These are phyloP conservation scores for Dimargaris cristalligena DNA, from an alignment of 192 early-diverging fungal species.

Conservation along the genomic window DNA sequence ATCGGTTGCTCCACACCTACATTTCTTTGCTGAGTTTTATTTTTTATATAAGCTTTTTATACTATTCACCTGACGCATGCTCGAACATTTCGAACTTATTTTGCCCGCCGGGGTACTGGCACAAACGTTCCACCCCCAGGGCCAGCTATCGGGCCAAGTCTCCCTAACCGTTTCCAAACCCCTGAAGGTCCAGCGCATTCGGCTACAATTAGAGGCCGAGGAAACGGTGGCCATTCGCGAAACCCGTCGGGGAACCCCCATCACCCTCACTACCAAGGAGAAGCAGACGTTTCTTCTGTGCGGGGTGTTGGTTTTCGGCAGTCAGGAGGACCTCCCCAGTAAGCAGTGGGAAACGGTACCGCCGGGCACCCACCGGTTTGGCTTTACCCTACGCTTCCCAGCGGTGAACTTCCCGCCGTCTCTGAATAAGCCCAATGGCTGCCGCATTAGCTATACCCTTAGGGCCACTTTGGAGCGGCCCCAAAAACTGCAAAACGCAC, in stretches of 20 bases:
- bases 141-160: slow-evolving; percentile 1
- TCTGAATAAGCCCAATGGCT: neutral
- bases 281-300: neutral
- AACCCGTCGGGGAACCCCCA: slow-evolving; percentile 5
- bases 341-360: slow-evolving; percentile 3
- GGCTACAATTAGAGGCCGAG: slow-evolving; percentile 7
- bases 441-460: neutral
- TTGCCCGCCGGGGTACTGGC: slow-evolving; percentile 7
- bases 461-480: slow-evolving; percentile 5
- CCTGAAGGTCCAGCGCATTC: neutral
- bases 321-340: slow-evolving; percentile 2
- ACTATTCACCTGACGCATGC: neutral
- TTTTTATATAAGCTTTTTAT: too few relatives aligned
- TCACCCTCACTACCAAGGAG: slow-evolving; percentile 8
- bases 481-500: neutral
- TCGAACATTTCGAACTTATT: slow-evolving; percentile 1
- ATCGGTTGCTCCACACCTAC: too few relatives aligned
- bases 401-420: slow-evolving; percentile 8
- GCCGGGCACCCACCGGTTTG: slow-evolving; percentile 11
- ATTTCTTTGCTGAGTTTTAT: too few relatives aligned
- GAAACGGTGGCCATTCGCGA: slow-evolving; percentile 8
- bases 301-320: slow-evolving; percentile 3
- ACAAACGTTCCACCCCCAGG: neutral
- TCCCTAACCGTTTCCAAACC: slow-evolving; percentile 4
- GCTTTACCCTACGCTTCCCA: slow-evolving; percentile 3